These are phyloP conservation scores for Linnemannia schmuckeri DNA, from an alignment of 192 early-diverging fungal species.

Conservation along the genomic window DNA sequence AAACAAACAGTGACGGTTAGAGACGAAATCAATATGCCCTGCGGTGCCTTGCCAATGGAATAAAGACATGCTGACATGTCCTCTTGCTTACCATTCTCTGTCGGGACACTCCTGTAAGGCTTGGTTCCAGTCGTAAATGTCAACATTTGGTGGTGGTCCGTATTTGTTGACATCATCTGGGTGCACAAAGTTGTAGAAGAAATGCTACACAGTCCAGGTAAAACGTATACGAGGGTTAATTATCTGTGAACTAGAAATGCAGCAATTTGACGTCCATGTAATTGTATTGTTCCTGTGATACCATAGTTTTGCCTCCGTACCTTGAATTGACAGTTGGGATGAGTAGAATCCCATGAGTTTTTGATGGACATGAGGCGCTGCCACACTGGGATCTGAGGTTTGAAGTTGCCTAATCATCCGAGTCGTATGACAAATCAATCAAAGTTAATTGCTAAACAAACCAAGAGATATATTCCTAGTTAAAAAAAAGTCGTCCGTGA, in stretches of 20 bases:
- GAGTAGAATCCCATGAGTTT: slow-evolving; percentile 82
- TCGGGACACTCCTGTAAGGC: slow-evolving; percentile 92
- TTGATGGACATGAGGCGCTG: slow-evolving; percentile 76
- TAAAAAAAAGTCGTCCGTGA: too few species aligned
- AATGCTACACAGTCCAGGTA: slow-evolving; percentile 71
- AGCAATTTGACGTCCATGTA: neutral
- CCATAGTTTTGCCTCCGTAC: slow-evolving; percentile 46
- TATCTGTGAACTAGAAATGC: neutral
- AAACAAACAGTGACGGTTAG: neutral
- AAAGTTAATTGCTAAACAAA: too few species aligned
- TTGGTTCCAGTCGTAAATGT: slow-evolving; percentile 82
- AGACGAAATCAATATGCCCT: neutral
- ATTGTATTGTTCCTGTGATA: neutral
- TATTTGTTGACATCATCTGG: slow-evolving; percentile 87
- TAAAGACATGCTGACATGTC: neutral
- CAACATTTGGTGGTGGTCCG: slow-evolving; percentile 76
- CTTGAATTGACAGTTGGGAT: slow-evolving; percentile 84
- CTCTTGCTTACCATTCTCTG: slow-evolving; percentile 72
- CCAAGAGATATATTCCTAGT: too few species aligned
- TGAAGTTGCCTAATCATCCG: slow-evolving; percentile 24
- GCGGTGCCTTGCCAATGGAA: neutral
- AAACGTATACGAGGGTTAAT: neutral
- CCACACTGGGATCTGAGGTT: slow-evolving; percentile 61
- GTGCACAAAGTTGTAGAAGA: slow-evolving; percentile 96
- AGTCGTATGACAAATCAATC: neutral